Evolutionary conservation across 1,284 basidiomycete species (phyloP), one percentile per base, ranked within the genome.

Genomic region (Ganoderma lingzhi): DNA sequence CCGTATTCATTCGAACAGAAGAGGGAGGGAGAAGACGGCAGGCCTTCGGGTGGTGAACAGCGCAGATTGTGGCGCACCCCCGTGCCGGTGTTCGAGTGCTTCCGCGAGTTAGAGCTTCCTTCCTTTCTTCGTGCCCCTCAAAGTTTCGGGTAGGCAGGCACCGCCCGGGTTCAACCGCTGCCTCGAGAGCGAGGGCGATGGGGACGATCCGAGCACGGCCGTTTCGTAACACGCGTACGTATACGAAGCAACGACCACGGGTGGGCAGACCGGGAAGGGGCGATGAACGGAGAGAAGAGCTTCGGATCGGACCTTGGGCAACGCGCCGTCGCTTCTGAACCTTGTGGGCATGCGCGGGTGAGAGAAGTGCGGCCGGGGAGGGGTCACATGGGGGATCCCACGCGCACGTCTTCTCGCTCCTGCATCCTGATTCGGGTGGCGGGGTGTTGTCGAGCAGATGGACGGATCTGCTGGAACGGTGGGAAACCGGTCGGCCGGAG

Each of bases 271-370:
- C 15, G 30, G 30, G 53, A 56, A 32, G 53, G 30, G 53, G 15
- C 53, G 48, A 56, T 56, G 30, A 35, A 56, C 28, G 53, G 53
- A 56, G 17, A 6, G 42, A 45, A 42, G 55, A 37, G 28, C 64
- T n/a, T 44, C 56, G 64, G 64, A 14, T 65, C 64, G 64, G 64
- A 65, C 30, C 64, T 37, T 65, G 28, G 15, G 44, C 23, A 30
- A 56, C 32, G 53, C 30, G 53, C 53, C 30, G 30, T 30, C 23
- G 35, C 62, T 63, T 63, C 62, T 63, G 62, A 63, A 51, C 37
- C 45, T 39, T 63, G 61, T 10, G 10, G 9, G n/a, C 28, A 42
- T 10, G 23, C 37, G 19, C 19, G n/a, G 15, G 19, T 48, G 39
- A 51, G 32, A n/a, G 32, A 56, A 56, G 30, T 56, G 28, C 32